A percentile compares a stretch with the other conserved stretches of the same genome.
Conservation (phyloP, 1,139 yeast genomes). For the Tardiomyces digboiensis region DNA sequence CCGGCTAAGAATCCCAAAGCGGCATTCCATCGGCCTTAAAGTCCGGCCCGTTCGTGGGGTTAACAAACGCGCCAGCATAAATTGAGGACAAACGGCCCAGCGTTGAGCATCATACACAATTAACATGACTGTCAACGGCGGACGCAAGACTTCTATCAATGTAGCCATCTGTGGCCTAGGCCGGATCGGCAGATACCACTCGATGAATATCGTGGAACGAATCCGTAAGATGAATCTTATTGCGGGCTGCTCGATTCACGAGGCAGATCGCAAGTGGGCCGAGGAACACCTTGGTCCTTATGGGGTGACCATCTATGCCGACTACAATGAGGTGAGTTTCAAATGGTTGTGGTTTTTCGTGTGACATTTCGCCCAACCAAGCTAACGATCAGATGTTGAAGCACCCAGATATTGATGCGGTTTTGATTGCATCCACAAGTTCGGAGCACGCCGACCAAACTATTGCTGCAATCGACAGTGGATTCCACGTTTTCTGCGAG, state of each 20-base stretch:
- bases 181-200: slow-evolving; percentile 15
- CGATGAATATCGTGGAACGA: slow-evolving; percentile 11
- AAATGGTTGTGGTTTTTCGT: no score
- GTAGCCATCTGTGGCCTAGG: slow-evolving; percentile 15
- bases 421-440: slow-evolving; percentile 14
- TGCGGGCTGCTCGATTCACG: slow-evolving; percentile 14
- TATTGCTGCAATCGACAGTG: slow-evolving; percentile 11
- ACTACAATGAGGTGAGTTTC: slow-evolving; percentile 8
- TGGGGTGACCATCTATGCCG: slow-evolving; percentile 12
- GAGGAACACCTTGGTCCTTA: slow-evolving; percentile 11
- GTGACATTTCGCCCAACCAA: no score
- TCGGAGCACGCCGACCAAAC: slow-evolving; percentile 15
- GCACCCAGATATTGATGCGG: slow-evolving; percentile 13
- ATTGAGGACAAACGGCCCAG: no score
- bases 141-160: slow-evolving; percentile 5
- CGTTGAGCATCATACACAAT: no score
- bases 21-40: no score
- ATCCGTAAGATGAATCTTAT: slow-evolving; percentile 12
- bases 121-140: not conserved
- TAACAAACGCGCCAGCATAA: no score
- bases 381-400: slow-evolving; percentile 6
- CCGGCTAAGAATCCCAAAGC: no score
- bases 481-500: slow-evolving; percentile 15
- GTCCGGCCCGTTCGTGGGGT: no score
- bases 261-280: slow-evolving; percentile 15